phyloP scores from a whole-genome alignment of 805 yeast genomes.

The Barnettozyma pratensis region DNA sequence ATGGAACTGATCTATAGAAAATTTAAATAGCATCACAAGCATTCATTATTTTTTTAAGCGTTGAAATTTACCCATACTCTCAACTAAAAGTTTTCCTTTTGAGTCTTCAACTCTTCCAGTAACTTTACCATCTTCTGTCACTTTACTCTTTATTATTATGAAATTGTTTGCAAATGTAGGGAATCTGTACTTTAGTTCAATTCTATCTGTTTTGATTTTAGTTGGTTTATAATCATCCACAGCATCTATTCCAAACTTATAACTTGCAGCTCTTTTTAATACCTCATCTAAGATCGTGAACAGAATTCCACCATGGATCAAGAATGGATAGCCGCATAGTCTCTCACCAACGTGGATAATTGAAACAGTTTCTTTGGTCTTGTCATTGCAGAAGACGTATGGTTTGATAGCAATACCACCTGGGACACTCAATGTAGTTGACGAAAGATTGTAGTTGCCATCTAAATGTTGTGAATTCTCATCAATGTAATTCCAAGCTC shows the following conservation, averaged over 20 bases:
- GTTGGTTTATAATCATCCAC: conserved; percentile 35
- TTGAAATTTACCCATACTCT: conserved; percentile 44
- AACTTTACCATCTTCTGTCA: conserved; percentile 33
- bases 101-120: conserved; percentile 49
- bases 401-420: conserved; percentile 82
- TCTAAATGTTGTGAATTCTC: conserved; percentile 25
- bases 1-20: conserved; percentile 1
- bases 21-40: too few relatives aligned
- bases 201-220: conserved; percentile 39
- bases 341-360: conserved; percentile 73
- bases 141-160: conserved; percentile 54
- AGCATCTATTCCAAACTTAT: conserved; percentile 30
- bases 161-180: conserved; percentile 82
- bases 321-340: conserved; percentile 80
- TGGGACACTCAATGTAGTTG: conserved; percentile 57
- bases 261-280: conserved; percentile 47
- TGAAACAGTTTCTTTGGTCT: conserved; percentile 54
- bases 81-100: conserved; percentile 51
- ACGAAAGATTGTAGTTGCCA: conserved; percentile 29
- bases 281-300: conserved; percentile 79
- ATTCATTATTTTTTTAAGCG: too few relatives aligned
- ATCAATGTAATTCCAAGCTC: conserved; percentile 44
- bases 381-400: conserved; percentile 52
- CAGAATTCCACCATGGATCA: conserved; percentile 84
- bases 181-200: conserved; percentile 50